phyloP scores from a whole-genome alignment of 1,139 yeast species.

The Scheffersomyces titani region DNA sequence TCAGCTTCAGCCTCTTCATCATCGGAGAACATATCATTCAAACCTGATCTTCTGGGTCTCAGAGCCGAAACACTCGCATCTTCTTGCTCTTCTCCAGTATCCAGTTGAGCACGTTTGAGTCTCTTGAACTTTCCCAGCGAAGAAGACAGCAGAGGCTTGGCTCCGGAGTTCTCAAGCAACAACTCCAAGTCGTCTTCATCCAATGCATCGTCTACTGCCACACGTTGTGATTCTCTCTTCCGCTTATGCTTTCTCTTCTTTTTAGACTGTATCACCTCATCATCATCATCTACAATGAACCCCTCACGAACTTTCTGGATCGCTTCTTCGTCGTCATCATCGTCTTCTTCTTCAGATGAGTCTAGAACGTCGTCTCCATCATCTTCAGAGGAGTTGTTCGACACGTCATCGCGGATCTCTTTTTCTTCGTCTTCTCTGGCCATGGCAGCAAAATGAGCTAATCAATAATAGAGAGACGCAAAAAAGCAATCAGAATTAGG shows the following conservation, averaged over 20 bases:
- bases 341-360: slow-evolving; percentile 75
- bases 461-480: background rate
- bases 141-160: slow-evolving; percentile 34
- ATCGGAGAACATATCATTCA: slow-evolving; percentile 84
- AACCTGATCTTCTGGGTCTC: slow-evolving; percentile 31
- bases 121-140: slow-evolving; percentile 65
- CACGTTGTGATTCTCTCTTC: slow-evolving; percentile 35
- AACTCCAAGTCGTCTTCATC: slow-evolving; percentile 96
- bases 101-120: slow-evolving; percentile 66
- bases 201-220: slow-evolving; percentile 58
- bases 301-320: slow-evolving; percentile 81
- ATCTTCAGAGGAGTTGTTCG: slow-evolving; percentile 32
- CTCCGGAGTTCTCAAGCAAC: slow-evolving; percentile 87
- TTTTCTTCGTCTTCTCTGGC: slow-evolving; percentile 32
- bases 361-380: slow-evolving; percentile 54
- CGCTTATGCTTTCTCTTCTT: slow-evolving; percentile 38
- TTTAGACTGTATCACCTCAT: slow-evolving; percentile 36
- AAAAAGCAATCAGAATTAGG: background rate
- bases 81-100: slow-evolving; percentile 28
- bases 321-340: slow-evolving; percentile 77
- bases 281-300: slow-evolving; percentile 91
- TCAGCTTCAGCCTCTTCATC: slow-evolving; percentile 61
- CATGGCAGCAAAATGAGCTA: slow-evolving; percentile 8
- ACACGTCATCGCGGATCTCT: slow-evolving; percentile 36
- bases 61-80: slow-evolving; percentile 14